Evolutionary conservation across 805 yeast genomes (phyloP), one percentile per base, ranked within the genome.

Genomic region (Nakazawaea pomicola): DNA sequence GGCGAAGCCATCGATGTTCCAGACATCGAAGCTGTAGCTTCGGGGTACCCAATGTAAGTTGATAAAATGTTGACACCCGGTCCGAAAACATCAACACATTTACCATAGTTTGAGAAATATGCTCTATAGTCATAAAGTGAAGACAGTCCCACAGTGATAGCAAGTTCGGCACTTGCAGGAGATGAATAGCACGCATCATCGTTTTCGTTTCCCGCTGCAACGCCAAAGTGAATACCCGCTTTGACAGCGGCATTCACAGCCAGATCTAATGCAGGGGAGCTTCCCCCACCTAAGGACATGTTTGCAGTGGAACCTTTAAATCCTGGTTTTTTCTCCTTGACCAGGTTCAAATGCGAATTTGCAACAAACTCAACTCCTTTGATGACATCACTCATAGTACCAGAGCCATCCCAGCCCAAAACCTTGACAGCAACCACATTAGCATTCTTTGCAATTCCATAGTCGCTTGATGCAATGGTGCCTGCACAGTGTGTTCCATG

Each of bases 401-500:
- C 83, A 21, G 76, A 67, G 41, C 83, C 83, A 55, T 72, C 69
- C 45, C 75, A 66, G 54, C 78, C 67, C 59, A 78, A 66, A 4
- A 78, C 83, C 59, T 77, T 76, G 50, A 78, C 75, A 38, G 82
- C 83, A 46, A 73, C 79, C 47, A 77, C 60, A 28, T 70, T 62
- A 39, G 75, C 81, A 47, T 71, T 67, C 64, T 78, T 78, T 51
- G 83, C 81, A 40, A 78, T 72, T 55, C 83, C 83, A 51, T 74
- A 78, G 40, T 72, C 56, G 44, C 60, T 58, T 35, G 80, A 76
- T 29, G 72, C 82, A 53, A 78, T 77, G 41, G 81, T 78, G 54
- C 83, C 83, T 32, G 83, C 78, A 60, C 80, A 77, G 58, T 78
- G 83, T 43, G 81, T 73, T 48, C 83, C 83, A 58, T 78, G 83